Conservation (phyloP, 2,329 filamentous ascomycete genomes). For the Botrytis deweyae region DNA sequence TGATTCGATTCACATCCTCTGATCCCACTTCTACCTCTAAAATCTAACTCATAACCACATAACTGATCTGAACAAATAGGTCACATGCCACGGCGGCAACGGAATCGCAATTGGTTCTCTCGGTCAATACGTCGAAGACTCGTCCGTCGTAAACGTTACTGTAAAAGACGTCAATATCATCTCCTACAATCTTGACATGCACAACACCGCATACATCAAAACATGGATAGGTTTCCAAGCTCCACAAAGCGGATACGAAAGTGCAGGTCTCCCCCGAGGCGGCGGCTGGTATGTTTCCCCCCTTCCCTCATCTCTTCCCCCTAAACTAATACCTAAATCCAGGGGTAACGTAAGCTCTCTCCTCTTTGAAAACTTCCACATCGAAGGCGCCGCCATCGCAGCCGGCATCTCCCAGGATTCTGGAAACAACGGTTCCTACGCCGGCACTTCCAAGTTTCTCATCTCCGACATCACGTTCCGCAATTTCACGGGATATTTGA, state of each 20-base stretch:
- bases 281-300: slow-evolving; percentile 46
- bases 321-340: neutral
- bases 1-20: neutral
- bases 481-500: slow-evolving; percentile 51
- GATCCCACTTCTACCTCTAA: neutral
- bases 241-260: slow-evolving; percentile 50
- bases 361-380: slow-evolving; percentile 50
- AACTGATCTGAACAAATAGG: slow-evolving; percentile 17
- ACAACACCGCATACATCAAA: slow-evolving; percentile 54
- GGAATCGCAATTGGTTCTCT: slow-evolving; percentile 56
- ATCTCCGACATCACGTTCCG: slow-evolving; percentile 50
- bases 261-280: slow-evolving; percentile 48
- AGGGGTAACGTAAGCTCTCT: slow-evolving; percentile 51
- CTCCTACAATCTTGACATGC: slow-evolving; percentile 48
- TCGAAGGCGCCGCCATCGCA: slow-evolving; percentile 47
- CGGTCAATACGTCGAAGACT: slow-evolving; percentile 56
- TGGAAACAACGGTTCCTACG: slow-evolving; percentile 50
- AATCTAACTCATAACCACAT: neutral
- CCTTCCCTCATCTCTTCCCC: neutral
- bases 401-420: slow-evolving; percentile 49
- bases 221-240: slow-evolving; percentile 53
- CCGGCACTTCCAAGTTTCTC: slow-evolving; percentile 51
- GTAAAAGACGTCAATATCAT: slow-evolving; percentile 49
- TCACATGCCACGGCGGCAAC: slow-evolving; percentile 53
- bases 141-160: slow-evolving; percentile 49